Evolutionary conservation across 1,284 basidiomycete species (phyloP), one percentile per base, ranked within the genome.

Genomic region (Trichosporon coremiiforme): DNA sequence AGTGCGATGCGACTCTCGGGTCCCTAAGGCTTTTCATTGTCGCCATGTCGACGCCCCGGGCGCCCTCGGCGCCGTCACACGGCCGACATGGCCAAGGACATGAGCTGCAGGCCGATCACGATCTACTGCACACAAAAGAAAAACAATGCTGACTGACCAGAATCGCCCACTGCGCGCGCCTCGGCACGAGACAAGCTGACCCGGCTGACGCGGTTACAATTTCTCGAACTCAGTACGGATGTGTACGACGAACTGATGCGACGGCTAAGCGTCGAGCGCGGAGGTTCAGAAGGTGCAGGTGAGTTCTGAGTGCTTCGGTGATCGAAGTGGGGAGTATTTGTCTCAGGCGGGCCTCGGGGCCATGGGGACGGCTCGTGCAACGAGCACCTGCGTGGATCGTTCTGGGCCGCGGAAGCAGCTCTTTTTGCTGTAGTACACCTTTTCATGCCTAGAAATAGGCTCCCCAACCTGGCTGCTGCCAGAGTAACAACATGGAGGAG

Each of bases 201-300:
- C 9, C 87, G 92, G 47, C 86, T 97, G 67, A 95, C 93, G 4
- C 89, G 90, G 68, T 91, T 94, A 73, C 94, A 97, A 81, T 96
- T 96, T 77, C 91, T 95, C 76, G 94, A 97, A 81, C 86, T 97
- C 2, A 94, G 92, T 8, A 97, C 94, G 1, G 95, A 97, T 80
- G 94, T 97, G 0, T 96, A 93, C 78, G 94, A 97, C 80, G 94
- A 97, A 79, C 87, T 96, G 36, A 85, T 94, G 68, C 88, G 94
- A 20, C 85, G 94, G 66, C 88, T 90, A 83, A 88, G 86, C 0
- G 82, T 81, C 63, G 87, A 90, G 72, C 89, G 88, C 72, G 89
- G 91, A 84, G 87, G 90, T 88, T 69, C 74, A 2, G 76, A 77
- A 36, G 75, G 74, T 4, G 76, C 78, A 36, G 71, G 82, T 80